phyloP scores from a whole-genome alignment of 441 rosid genomes.

The Pelargonium fulgidum region DNA sequence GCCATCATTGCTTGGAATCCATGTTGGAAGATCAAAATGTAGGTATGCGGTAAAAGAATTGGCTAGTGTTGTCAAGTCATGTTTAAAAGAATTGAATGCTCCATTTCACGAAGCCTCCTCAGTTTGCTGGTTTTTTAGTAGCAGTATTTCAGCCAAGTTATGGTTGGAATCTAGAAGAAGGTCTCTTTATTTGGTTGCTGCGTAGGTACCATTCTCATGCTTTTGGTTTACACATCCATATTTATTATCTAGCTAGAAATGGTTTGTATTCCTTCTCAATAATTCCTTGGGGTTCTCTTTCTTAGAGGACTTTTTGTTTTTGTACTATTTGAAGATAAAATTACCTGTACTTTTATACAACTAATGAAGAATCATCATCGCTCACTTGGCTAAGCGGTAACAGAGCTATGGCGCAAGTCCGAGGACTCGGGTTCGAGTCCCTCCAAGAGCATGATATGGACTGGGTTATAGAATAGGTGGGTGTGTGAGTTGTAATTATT shows the following conservation, averaged over 20 bases:
- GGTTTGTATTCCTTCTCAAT: neutral
- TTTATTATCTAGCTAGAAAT: neutral
- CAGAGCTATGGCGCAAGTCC: too few relatives aligned
- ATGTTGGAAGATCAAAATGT: neutral
- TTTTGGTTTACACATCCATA: neutral
- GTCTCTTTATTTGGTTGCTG: neutral
- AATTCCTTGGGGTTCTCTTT: neutral
- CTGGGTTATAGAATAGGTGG: too few relatives aligned
- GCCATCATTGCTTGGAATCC: slow-evolving; percentile 3
- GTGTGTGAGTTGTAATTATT: too few relatives aligned
- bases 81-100: neutral
- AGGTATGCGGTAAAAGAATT: neutral
- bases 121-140: neutral
- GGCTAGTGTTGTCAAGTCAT: neutral
- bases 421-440: too few relatives aligned
- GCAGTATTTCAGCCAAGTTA: neutral
- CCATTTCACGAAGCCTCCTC: neutral
- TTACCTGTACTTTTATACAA: neutral
- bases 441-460: too few relatives aligned
- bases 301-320: neutral
- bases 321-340: neutral
- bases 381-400: too few relatives aligned
- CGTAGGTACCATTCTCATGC: neutral
- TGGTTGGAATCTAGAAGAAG: slow-evolving; percentile 4
- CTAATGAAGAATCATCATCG: too few relatives aligned